phyloP scores from a whole-genome alignment of 1,139 yeast genomes.

The Taphrina communis region DNA sequence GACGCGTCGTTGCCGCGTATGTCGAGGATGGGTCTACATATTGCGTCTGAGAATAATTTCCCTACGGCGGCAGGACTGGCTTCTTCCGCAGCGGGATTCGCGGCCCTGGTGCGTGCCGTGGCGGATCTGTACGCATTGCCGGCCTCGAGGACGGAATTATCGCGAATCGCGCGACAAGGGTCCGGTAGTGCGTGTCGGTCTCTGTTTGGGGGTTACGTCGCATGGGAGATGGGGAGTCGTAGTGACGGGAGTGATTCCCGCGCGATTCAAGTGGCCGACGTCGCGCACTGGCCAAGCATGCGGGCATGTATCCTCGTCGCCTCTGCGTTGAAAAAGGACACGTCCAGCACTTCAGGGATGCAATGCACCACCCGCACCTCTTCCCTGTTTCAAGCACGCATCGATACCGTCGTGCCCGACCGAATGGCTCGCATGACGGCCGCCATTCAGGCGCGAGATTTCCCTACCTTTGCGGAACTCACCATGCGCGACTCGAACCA shows the following conservation, averaged over 20 bases:
- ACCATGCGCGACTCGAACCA: conserved; percentile 97
- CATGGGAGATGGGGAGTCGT: conserved; percentile 93
- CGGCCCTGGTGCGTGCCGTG: conserved; percentile 87
- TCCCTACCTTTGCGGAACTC: conserved; percentile 77
- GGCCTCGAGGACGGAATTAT: conserved; percentile 77
- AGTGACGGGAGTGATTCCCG: conserved; percentile 83
- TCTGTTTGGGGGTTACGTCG: conserved; percentile 94
- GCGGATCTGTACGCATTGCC: conserved; percentile 83
- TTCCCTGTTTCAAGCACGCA: conserved; percentile 78
- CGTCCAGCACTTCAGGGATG: conserved; percentile 95
- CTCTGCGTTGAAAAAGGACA: conserved; percentile 90
- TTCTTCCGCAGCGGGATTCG: conserved; percentile 97
- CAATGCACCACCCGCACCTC: conserved; percentile 91
- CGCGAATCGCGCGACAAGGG: conserved; percentile 95
- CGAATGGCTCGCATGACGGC: conserved; percentile 82
- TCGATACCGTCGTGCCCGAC: conserved; percentile 78
- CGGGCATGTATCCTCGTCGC: conserved; percentile 92
- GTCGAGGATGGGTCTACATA: conserved; percentile 70
- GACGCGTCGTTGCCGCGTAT: conserved; percentile 62
- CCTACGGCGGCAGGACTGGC: conserved; percentile 99
- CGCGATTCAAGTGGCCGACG: conserved; percentile 88
- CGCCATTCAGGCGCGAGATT: conserved; percentile 73
- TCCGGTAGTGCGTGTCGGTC: conserved; percentile 99
- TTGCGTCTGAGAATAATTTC: conserved; percentile 92
- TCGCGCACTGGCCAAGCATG: conserved; percentile 88